A percentile compares a stretch with the other conserved stretches of the same genome.
phyloP scores from a whole-genome alignment of 148 eudicot species.

The Vaccinium macrocarpon region DNA sequence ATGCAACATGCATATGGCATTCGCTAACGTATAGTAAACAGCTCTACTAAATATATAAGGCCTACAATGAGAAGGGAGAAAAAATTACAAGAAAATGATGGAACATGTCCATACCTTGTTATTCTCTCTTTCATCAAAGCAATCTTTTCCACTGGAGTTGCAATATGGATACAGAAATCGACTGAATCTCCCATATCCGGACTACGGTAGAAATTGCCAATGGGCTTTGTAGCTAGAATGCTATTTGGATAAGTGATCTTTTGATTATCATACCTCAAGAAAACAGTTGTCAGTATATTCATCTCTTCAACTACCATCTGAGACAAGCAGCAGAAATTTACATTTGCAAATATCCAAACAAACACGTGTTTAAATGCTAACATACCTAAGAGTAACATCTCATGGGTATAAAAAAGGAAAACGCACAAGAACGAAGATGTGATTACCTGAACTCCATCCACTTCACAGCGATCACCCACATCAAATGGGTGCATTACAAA shows the following conservation, averaged over 20 bases:
- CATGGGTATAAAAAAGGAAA: not conserved
- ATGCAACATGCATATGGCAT: not conserved
- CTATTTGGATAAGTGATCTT: slow-evolving; percentile 14
- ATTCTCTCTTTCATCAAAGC: slow-evolving; percentile 23
- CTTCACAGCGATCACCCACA: slow-evolving; percentile 38
- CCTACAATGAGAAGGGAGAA: not conserved
- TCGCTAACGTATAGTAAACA: not conserved
- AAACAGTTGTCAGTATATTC: slow-evolving; percentile 8
- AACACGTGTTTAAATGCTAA: not conserved
- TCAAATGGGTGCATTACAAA: slow-evolving; percentile 34
- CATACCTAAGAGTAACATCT: not conserved
- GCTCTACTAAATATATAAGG: not conserved
- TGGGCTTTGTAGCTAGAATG: slow-evolving; percentile 18
- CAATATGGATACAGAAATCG: slow-evolving; percentile 20
- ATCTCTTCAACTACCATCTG: slow-evolving; percentile 20
- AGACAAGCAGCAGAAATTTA: not conserved
- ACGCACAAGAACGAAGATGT: not conserved
- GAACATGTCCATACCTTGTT: slow-evolving; percentile 15
- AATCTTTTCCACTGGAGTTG: slow-evolving; percentile 25
- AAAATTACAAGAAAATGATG: not conserved
- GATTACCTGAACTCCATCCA: slow-evolving; percentile 37
- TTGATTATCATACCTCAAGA: slow-evolving; percentile 9
- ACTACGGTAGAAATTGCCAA: slow-evolving; percentile 23
- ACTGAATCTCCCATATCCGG: slow-evolving; percentile 24
- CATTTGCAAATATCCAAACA: not conserved